Percentiles rank a stretch among this genome's conserved stretches.
Evolutionary conservation across 2,329 filamentous ascomycete genomes (phyloP).

Genomic region (Ceratocystis ficicola): DNA sequence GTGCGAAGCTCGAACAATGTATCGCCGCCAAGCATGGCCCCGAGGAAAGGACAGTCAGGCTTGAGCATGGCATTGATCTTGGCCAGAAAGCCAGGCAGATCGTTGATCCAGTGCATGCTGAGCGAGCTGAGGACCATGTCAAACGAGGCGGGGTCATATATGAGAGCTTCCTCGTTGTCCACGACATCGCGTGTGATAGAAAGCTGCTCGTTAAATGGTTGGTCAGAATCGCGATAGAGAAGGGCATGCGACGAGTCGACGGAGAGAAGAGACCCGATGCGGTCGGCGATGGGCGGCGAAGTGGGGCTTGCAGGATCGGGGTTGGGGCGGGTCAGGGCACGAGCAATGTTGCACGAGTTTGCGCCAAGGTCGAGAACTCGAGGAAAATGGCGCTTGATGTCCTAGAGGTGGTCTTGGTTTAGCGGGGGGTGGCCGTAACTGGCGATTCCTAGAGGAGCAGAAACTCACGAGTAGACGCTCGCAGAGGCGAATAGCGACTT

Average conservation of each 20-base stretch:
- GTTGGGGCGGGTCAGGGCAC: constrained; percentile 60
- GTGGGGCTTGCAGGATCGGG: constrained; percentile 47
- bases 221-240: constrained; percentile 65
- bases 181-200: constrained; percentile 63
- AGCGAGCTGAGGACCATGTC: constrained; percentile 83
- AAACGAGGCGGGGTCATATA: constrained; percentile 64
- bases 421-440: neutral
- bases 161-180: constrained; percentile 63
- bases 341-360: constrained; percentile 88
- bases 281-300: constrained; percentile 55
- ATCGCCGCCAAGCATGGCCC: constrained; percentile 93
- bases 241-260: constrained; percentile 68
- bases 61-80: constrained; percentile 82
- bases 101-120: constrained; percentile 94
- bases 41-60: constrained; percentile 82
- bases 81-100: constrained; percentile 70
- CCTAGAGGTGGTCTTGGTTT: constrained; percentile 37
- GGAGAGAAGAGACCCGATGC: constrained; percentile 63
- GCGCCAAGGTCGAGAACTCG: constrained; percentile 84
- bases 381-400: constrained; percentile 81
- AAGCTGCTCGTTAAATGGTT: constrained; percentile 62
- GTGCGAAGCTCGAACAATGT: constrained; percentile 88
- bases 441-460: neutral
- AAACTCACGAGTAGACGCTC: constrained; percentile 63
- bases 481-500: constrained; percentile 71